Evolutionary conservation across 75 land plant species (phyloP), one percentile per base, ranked within the genome.

Genomic region (Chamaecyparis obtusa): DNA sequence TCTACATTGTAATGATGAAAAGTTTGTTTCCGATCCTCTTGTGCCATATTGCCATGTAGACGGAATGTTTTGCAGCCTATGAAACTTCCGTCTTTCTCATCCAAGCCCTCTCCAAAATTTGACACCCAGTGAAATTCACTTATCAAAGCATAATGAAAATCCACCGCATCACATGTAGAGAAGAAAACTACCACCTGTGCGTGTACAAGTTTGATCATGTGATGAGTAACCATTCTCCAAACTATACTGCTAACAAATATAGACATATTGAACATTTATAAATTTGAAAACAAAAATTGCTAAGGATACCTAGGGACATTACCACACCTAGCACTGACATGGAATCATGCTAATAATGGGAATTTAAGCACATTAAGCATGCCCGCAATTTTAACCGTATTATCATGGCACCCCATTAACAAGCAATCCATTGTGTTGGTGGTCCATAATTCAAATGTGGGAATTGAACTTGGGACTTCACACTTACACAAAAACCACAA

Each of bases 101-200:
- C 89, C 30, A 35, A 74, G 43, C 92, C 95, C 43, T 85, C 86
- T 86, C 85, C 83, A 19, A 93, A 87, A 41, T 77, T 84, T 33
- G 92, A 81, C 44, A 92, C 86, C 96, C 96, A 97, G n/a, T 87
- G 85, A 86, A 98, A 96, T 64, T 89, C 91, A 88, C 89, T 91
- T 33, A 98, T 76, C 15, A 96, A 89, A 1, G 94, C 86, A 86
- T 89, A 92, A 89, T 96, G 99, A 86, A 96, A 96, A 89, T 98
- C 99, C 49, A 98, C 99, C 19, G 99, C 97, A 91, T 95, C 95
- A 87, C 99, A 96, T 83, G 99, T 96, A 33, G 99, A 98, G 85
- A 98, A 93, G 90, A 98, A 96, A n/a, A 96, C 94, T 41, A 96
- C 97, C 75, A 98, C 81, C 99, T 97, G 92, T 57, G 86, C 16